Evolutionary conservation across 2,329 filamentous ascomycete genomes (phyloP), one percentile per base, ranked within the genome.

Genomic region (Allantophomopsis cytisporea): DNA sequence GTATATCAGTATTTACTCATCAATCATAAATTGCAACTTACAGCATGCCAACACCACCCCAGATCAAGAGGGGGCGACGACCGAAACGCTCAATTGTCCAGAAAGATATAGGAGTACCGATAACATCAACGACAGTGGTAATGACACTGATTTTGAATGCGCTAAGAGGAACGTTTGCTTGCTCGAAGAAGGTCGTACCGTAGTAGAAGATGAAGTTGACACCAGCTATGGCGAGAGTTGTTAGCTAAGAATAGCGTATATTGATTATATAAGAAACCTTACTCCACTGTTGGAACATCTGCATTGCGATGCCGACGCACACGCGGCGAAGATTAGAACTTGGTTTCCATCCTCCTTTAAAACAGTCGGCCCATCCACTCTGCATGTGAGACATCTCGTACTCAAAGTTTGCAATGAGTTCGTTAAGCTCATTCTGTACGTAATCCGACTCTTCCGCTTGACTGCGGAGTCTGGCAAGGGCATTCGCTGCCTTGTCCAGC

Each of bases 151-250:
- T 64, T 16, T 85, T 60, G 54, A 84, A 71, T 36, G 67, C 68
- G 50, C 67, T 65, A 39, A 74, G 61, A 23, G 76, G 58, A 8
- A 64, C 67, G 20, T 61, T 50, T 2, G 64, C 79, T 28, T 79
- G 76, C 61, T 80, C 63, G 63, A 94, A 82, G 76, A 93, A 91
- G 43, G 81, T 75, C 32, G 83, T 85, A 28, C 81, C 83, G 65
- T 78, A 83, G 65, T 83, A 82, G 67, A 85, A 88, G 68, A 88
- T 83, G 61, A 87, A 89, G 71, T 91, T 91, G 63, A 91, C 81
- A 67, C 84, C 83, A 20, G 54, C 31, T 34, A 10, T 17, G 16
- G 6, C 5, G 12, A 15, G 31, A 6, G 7, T 8, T 14, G 6
- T 34, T 34, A 34, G 42, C 79, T 1, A 76, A 81, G 2, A 83